Percentiles rank a stretch among this genome's conserved stretches.
These are phyloP conservation scores for Leccinum pallidistipes DNA, from an alignment of 1,284 basidiomycete genomes.

Conservation along the genomic window DNA sequence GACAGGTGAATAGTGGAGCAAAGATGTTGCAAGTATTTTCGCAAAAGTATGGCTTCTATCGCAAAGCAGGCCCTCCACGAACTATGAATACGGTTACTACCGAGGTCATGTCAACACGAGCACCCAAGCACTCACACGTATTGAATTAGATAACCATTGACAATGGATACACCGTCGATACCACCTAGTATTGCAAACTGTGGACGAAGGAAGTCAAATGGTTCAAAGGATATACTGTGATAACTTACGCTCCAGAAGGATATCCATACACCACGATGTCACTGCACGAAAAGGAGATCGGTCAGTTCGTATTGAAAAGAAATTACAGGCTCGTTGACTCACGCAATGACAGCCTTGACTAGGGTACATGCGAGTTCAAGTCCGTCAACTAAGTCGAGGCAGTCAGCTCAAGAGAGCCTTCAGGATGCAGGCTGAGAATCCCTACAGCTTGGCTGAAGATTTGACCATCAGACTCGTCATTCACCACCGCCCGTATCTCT, in stretches of 20 bases:
- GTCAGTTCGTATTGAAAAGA: not conserved
- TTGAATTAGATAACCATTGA: constrained; percentile 1
- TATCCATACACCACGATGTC: constrained; percentile 1
- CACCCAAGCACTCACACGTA: not conserved
- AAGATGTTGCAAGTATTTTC: not conserved
- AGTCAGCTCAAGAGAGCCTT: not conserved
- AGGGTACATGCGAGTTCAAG: constrained; percentile 78
- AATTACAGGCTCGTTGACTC: not conserved
- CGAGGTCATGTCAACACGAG: not conserved
- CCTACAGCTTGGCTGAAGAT: constrained; percentile 94
- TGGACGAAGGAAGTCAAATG: not conserved
- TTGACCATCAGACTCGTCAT: constrained; percentile 68
- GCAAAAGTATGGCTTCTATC: not conserved
- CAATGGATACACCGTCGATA: constrained; percentile 2
- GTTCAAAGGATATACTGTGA: not conserved
- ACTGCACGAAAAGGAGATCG: not conserved
- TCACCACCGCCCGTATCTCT: constrained; percentile 77
- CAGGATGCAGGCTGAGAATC: constrained; percentile 12
- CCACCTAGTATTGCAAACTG: not conserved
- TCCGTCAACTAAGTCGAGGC: constrained; percentile 66
- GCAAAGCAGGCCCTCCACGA: constrained; percentile 1
- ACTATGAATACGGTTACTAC: not conserved
- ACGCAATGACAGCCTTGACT: not conserved
- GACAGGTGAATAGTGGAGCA: not conserved
- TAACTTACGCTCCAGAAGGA: not conserved